Percentiles rank a stretch among this genome's conserved stretches.
Conservation (phyloP, 352 stramenopile species). For the Phytophthora meadii region DNA sequence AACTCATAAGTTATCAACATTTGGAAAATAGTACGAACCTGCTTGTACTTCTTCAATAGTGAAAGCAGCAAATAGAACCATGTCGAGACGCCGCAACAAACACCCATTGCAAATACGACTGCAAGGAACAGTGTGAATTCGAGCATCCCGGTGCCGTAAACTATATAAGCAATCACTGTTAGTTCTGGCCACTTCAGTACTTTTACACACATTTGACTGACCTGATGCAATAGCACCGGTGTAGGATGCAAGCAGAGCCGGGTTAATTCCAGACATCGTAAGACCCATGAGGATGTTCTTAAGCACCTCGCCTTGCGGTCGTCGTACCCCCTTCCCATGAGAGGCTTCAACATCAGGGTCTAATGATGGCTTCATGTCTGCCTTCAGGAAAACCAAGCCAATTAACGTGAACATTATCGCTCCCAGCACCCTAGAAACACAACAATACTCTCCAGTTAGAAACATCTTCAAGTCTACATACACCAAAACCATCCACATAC, state of each 20-base stretch:
- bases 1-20: not conserved
- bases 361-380: slow-evolving; percentile 80
- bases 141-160: slow-evolving; percentile 87
- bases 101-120: slow-evolving; percentile 83
- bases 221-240: slow-evolving; percentile 88
- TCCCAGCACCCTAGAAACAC: slow-evolving; percentile 64
- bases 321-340: slow-evolving; percentile 57
- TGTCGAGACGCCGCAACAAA: slow-evolving; percentile 86
- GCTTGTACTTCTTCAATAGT: slow-evolving; percentile 91
- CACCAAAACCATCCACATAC: slow-evolving; percentile 45
- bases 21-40: slow-evolving; percentile 48
- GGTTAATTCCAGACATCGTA: slow-evolving; percentile 91
- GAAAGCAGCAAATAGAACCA: slow-evolving; percentile 91
- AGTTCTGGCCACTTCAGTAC: not conserved
- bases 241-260: slow-evolving; percentile 84
- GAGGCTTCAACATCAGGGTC: slow-evolving; percentile 61
- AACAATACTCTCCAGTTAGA: slow-evolving; percentile 7
- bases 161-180: slow-evolving; percentile 33
- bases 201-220: slow-evolving; percentile 23
- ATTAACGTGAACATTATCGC: slow-evolving; percentile 89
- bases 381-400: slow-evolving; percentile 80
- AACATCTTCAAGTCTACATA: not conserved
- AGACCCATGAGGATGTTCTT: slow-evolving; percentile 88
- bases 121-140: slow-evolving; percentile 88
- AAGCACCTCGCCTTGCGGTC: slow-evolving; percentile 67